Base-by-base conservation (phyloP, 768 basidiomycete genomes). In the Russula abietina region DNA sequence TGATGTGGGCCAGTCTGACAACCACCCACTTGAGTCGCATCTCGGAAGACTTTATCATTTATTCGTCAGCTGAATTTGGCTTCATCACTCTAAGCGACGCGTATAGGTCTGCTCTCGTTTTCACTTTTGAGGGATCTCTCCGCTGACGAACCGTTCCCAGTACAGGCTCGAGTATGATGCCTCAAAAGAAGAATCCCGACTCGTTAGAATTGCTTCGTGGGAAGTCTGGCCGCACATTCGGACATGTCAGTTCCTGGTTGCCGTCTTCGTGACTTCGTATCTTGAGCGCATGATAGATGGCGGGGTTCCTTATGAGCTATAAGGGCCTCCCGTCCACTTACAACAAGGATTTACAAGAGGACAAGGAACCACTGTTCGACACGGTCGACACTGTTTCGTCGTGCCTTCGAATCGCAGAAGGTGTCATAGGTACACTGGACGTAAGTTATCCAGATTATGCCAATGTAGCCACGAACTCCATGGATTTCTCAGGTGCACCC, bases 101-200 rank as follows among this genome's bases (percentile, higher is more conserved):
- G 5, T 99, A 99, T 75, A 93, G 91, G 95, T 93, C 59, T 57
- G 80, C 71, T 53, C n/a, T 55, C 32, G 26, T 38, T 49, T 45
- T 36, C 19, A n/a, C 26, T 8, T 2, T 14, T 32, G 61, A n/a
- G 22, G 56, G 33, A 45, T 10, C 32, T 9, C 19, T 32, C 46
- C 26, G 26, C 54, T 55, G 28, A 36, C 17, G 11, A 10, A 24
- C 4, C 19, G 57, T 55, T 45, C 67, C 22, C 24, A 98, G 94
- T 72, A 99, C 97, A 49, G 97, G 97, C 8, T 98, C 95, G 45
- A 98, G 95, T 68, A 98, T 99, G 72, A 99, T 99, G 97, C 97
- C 97, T 6, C 97, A 98, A 73, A 98, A 99, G 79, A 99, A 98
- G 77, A 98, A 98, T 71, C 92, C 95, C 0, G 97, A 98, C 73